A percentile compares a stretch with the other conserved stretches of the same genome.
These are phyloP conservation scores for Hemileia vastatrix DNA, from an alignment of 1,284 basidiomycete species.

Conservation along the genomic window DNA sequence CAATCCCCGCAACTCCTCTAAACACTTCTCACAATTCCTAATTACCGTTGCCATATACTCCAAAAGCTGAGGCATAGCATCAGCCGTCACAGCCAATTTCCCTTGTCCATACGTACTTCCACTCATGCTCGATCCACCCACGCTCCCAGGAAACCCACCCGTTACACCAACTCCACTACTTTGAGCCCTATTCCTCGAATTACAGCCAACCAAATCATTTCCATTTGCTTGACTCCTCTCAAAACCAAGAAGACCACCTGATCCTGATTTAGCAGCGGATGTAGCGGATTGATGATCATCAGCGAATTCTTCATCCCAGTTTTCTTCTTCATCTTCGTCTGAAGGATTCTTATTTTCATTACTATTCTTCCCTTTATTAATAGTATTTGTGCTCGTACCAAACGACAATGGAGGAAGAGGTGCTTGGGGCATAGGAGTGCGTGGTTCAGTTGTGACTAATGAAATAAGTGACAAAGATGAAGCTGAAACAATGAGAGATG, in stretches of 20 bases:
- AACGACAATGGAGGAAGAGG: background rate
- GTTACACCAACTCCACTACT: background rate
- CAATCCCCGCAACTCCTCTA: constrained; percentile 12
- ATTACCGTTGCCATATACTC: constrained; percentile 3
- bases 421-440: background rate
- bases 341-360: no score
- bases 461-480: background rate
- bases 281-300: background rate
- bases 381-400: no score
- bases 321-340: constrained; percentile 18
- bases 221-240: no score
- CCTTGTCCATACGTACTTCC: no score
- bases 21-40: constrained; percentile 2
- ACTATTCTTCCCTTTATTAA: no score
- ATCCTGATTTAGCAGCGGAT: background rate
- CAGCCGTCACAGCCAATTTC: constrained; percentile 11
- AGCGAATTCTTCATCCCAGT: constrained; percentile 15
- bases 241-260: no score
- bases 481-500: background rate
- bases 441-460: background rate
- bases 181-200: background rate
- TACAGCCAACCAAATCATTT: no score
- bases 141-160: no score
- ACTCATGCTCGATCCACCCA: no score
- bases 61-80: constrained; percentile 11